Evolutionary conservation across 768 basidiomycete genomes (phyloP).

Genomic region (Tricholoma bakamatsutake): DNA sequence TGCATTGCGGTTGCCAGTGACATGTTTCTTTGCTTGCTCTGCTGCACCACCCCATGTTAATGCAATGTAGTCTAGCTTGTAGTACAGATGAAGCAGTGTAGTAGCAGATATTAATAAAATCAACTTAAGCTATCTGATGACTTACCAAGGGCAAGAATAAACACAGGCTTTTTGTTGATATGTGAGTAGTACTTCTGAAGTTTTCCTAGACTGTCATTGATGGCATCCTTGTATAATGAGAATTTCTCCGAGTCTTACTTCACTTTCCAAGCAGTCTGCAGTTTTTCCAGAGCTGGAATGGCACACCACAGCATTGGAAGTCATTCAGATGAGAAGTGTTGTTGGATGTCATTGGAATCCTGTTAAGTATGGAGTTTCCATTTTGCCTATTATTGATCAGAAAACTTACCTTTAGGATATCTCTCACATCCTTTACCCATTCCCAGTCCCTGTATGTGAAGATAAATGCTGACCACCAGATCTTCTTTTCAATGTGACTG

Average conservation of each 20-base stretch:
- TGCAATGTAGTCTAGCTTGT: constrained; percentile 22
- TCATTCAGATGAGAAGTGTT: background rate
- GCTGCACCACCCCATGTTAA: constrained; percentile 20
- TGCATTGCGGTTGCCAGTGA: constrained; percentile 10
- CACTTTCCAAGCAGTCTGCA: background rate
- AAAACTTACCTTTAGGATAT: constrained; percentile 8
- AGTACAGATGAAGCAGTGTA: constrained; percentile 22
- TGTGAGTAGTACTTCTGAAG: constrained; percentile 17
- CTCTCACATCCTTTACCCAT: constrained; percentile 2
- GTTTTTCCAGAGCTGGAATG: background rate
- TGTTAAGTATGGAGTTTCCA: constrained; percentile 2
- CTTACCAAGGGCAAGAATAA: constrained; percentile 17
- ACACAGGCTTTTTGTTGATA: constrained; percentile 13
- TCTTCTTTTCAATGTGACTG: constrained; percentile 6
- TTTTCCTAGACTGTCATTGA: constrained; percentile 19
- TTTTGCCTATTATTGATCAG: background rate
- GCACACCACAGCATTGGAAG: background rate
- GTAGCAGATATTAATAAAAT: background rate
- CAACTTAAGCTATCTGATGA: background rate
- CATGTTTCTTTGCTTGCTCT: constrained; percentile 16
- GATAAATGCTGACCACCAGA: constrained; percentile 9
- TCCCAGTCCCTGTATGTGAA: constrained; percentile 6
- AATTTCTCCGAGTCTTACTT: constrained; percentile 8
- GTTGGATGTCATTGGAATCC: background rate
- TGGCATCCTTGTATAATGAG: constrained; percentile 11